These are phyloP conservation scores for Dothistroma septosporum DNA, from an alignment of 2,329 filamentous ascomycete genomes.

Conservation along the genomic window DNA sequence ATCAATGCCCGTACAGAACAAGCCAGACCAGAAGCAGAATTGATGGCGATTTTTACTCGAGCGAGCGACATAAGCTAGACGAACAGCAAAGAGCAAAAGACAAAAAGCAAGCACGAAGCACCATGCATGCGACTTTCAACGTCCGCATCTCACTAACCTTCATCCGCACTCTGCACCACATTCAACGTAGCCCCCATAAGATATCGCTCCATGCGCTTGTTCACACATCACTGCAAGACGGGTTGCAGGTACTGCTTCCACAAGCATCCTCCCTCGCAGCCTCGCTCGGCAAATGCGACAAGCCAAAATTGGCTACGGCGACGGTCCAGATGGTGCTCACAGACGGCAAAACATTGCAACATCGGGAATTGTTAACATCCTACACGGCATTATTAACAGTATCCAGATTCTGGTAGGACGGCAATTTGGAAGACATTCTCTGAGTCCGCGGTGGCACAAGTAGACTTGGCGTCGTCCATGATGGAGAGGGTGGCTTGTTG, in stretches of 20 bases:
- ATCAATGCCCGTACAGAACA: no score
- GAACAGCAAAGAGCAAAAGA: not conserved
- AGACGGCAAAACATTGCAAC: constrained; percentile 25
- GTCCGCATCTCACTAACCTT: not conserved
- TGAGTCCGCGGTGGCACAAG: constrained; percentile 12
- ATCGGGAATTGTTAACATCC: constrained; percentile 21
- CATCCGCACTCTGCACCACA: no score
- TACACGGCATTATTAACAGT: constrained; percentile 10
- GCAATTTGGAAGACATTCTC: constrained; percentile 16
- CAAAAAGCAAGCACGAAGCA: not conserved
- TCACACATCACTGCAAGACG: not conserved
- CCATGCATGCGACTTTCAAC: not conserved
- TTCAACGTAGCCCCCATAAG: no score
- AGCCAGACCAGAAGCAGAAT: no score
- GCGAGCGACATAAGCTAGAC: not conserved
- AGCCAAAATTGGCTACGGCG: not conserved
- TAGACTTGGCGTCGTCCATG: constrained; percentile 12
- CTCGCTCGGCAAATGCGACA: not conserved
- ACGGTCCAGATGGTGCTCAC: constrained; percentile 1
- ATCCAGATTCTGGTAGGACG: constrained; percentile 12
- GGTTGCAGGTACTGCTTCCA: not conserved
- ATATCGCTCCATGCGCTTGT: no score
- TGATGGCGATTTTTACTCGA: not conserved
- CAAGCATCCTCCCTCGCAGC: not conserved
- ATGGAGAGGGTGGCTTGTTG: constrained; percentile 18